Conservation (phyloP, 345 rosid species). For the Jatropha curcas region DNA sequence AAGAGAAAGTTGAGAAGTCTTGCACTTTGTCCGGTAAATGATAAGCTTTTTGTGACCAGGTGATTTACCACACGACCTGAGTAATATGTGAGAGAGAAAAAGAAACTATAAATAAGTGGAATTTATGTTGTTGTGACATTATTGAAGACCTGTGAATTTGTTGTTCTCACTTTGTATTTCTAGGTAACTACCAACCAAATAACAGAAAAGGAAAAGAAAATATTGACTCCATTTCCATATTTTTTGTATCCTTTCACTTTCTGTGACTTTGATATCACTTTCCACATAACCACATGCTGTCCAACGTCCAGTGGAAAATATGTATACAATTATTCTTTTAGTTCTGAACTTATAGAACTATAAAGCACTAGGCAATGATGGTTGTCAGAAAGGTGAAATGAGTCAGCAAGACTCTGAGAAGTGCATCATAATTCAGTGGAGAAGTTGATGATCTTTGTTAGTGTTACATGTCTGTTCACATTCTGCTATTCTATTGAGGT, state of each 20-base stretch:
- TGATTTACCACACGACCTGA: slow-evolving; percentile 18
- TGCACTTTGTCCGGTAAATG: slow-evolving; percentile 67
- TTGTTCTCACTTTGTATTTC: too few relatives aligned
- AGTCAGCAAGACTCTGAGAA: not conserved
- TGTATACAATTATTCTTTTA: not conserved
- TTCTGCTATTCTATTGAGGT: not conserved
- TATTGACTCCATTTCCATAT: not conserved
- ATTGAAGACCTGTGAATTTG: not conserved
- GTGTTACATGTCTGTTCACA: not conserved
- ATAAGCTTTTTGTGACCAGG: slow-evolving; percentile 88
- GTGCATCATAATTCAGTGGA: not conserved
- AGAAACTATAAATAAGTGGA: not conserved
- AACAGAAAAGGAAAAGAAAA: not conserved
- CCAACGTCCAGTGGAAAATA: not conserved
- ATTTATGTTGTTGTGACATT: not conserved
- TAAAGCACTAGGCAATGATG: not conserved
- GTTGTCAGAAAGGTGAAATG: not conserved
- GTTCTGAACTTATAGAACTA: not conserved
- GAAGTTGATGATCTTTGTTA: not conserved
- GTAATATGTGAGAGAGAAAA: not conserved
- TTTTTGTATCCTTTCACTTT: not conserved
- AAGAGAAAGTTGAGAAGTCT: slow-evolving; percentile 90
- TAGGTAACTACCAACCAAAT: not conserved
- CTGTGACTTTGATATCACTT: too few relatives aligned
- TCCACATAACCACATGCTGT: not conserved